These are phyloP conservation scores for Asterophora parasitica DNA, from an alignment of 768 basidiomycete genomes.

Conservation along the genomic window DNA sequence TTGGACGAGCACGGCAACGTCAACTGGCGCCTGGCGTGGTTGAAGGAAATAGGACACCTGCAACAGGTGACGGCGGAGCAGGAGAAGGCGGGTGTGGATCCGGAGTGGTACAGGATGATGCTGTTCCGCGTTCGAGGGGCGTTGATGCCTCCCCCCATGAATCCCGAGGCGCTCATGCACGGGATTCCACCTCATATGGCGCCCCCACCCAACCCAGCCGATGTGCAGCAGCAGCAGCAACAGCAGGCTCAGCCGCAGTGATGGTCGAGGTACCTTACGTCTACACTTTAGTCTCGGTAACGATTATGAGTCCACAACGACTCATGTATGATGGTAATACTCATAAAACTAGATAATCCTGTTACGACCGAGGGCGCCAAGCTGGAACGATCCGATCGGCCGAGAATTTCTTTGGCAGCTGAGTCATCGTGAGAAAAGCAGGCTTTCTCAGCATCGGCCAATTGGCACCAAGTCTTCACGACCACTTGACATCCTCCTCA, in stretches of 20 bases:
- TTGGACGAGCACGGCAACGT: slow-evolving; percentile 76
- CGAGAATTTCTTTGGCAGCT: background rate
- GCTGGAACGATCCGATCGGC: background rate
- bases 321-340: background rate
- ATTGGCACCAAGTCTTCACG: no score
- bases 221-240: slow-evolving; percentile 31
- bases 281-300: background rate
- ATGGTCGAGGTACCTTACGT: background rate
- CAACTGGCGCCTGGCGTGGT: slow-evolving; percentile 75
- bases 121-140: slow-evolving; percentile 70
- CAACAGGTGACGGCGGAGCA: slow-evolving; percentile 77
- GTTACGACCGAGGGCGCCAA: no score
- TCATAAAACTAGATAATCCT: background rate
- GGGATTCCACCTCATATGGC: slow-evolving; percentile 39
- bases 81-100: slow-evolving; percentile 75
- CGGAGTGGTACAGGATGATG: slow-evolving; percentile 88
- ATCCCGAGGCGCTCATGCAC: slow-evolving; percentile 45
- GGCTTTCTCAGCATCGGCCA: background rate
- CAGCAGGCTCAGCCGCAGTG: slow-evolving; percentile 12
- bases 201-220: slow-evolving; percentile 33
- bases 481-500: background rate
- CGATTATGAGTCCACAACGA: background rate
- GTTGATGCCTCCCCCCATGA: slow-evolving; percentile 56
- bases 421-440: background rate
- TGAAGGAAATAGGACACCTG: slow-evolving; percentile 73